These are phyloP conservation scores for Psilocybe subaeruginosa DNA, from an alignment of 768 basidiomycete species.

Conservation along the genomic window DNA sequence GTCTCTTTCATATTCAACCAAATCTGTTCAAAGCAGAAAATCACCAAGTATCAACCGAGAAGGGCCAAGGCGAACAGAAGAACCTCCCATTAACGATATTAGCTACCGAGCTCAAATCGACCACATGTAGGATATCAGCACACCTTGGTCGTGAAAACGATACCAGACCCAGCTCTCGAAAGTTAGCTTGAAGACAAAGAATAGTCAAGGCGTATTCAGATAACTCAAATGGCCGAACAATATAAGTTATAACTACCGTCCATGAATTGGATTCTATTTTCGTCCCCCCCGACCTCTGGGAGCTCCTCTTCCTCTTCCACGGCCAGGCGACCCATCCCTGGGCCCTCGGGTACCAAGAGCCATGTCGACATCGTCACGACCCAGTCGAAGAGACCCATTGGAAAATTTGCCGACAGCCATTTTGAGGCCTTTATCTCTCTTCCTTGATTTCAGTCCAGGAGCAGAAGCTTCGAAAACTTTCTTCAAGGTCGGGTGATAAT, in stretches of 20 bases:
- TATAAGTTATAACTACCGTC: constrained; percentile 2
- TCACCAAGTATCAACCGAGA: constrained; percentile 15
- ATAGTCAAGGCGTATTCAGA: not conserved
- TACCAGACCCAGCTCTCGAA: not conserved
- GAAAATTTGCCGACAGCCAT: constrained; percentile 83
- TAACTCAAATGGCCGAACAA: not conserved
- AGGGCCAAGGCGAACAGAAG: constrained; percentile 9
- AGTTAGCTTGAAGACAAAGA: not conserved
- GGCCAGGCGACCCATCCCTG: constrained; percentile 23
- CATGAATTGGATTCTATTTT: constrained; percentile 9
- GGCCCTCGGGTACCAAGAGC: constrained; percentile 26
- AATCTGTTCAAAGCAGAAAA: constrained; percentile 10
- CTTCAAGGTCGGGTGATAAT: constrained; percentile 82
- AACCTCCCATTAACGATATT: constrained; percentile 11
- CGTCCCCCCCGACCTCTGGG: constrained; percentile 15
- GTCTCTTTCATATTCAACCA: not conserved
- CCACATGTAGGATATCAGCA: constrained; percentile 7
- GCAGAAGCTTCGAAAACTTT: constrained; percentile 54
- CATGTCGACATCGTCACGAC: constrained; percentile 58
- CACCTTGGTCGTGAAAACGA: not conserved
- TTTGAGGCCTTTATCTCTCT: constrained; percentile 65
- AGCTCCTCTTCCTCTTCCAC: constrained; percentile 17
- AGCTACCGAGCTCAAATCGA: constrained; percentile 17
- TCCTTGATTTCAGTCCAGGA: constrained; percentile 35
- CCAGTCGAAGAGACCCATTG: constrained; percentile 69